Evolutionary conservation across 208 protist species (phyloP), one percentile per base, ranked within the genome.

Genomic region (Tritrichomonas foetus): DNA sequence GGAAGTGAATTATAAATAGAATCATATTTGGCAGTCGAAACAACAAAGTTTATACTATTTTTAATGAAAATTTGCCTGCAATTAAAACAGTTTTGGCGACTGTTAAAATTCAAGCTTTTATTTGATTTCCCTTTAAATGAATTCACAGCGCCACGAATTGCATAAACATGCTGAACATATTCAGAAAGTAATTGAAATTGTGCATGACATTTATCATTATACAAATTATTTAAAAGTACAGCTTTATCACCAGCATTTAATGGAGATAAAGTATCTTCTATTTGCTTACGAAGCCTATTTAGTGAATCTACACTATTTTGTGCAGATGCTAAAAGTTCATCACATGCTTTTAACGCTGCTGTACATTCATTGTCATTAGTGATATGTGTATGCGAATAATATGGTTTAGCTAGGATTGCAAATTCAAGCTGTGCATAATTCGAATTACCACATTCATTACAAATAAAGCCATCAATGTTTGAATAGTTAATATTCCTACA

Each of bases 401-500:
- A 82, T 50, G 96, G 93, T 49, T 94, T 93, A 47, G 78, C 93
- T 44, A 61, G 75, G 33, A 97, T 64, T 0, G 94, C 75, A 93
- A 94, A 97, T 36, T 98, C 96, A 50, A 98, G 97, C 22, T 96
- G 93, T 11, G 93, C 96, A 94, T 97, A 97, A 92, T 95, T 94
- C 94, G 96, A 97, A 94, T 94, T 97, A 41, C 97, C 97, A 94
- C 97, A 98, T 94, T 98, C 97, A 94, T 97, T 97, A 94, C 97
- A 98, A 14, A 98, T 94, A 95, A 98, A 98, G 1, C 94, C 96
- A 53, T 98, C 95, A 11, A 97, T 95, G 78, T 98, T 80, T 57
- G 98, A 97, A 93, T 98, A 98, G 95, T 98, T 98, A 93, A 98
- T 98, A 94, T 98, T 97, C 57, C 97, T 95, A 93, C 97, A 98